Evolutionary conservation across 169 alveolate genomes (phyloP), one percentile per base, ranked within the genome.

Genomic region (Plasmodium vivax): DNA sequence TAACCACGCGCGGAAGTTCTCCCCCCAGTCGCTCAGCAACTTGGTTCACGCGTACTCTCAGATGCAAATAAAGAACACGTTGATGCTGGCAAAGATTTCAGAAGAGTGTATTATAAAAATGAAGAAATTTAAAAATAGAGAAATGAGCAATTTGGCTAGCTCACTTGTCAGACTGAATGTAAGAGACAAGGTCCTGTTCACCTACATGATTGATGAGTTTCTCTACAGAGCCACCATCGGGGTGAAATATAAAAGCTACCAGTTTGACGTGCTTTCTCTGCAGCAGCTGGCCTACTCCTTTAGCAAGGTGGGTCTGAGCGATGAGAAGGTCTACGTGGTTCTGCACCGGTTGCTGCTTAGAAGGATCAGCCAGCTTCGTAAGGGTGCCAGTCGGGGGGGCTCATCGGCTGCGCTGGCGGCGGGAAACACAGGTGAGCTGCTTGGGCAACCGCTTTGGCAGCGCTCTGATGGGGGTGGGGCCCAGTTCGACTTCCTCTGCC

Each of bases 191-290:
- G 72, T 71, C 23, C 62, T 90, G 38, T 90, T 90, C 68, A 90
- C 94, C 9, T 90, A 90, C 73, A 43, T 90, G 43, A 80, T 80
- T 7, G 94, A 90, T n/a, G 94, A 90, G 56, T 90, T 90, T 81
- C 45, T 90, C 34, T 90, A 90, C 72, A 80, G 94, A 47, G 81
- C 94, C 32, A 90, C 94, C 32, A 90, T 90, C 12, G 94, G 94
- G n/a, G 34, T 83, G 10, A 90, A 81, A 54, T 90, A 80, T 62
- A n/a, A 36, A 62, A 34, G 16, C 3, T 90, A 90, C n/a, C 30
- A 79, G 14, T 90, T 90, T 80, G 94, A 90, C 34, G 51, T 90
- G 27, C 27, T 72, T n/a, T 90, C 94, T 27, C 34, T 90, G 32
- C 94, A 90, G 19, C 94, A 90, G 58, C 54, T 90, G 4, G 94